Evolutionary conservation across 2,329 filamentous ascomycete genomes (phyloP).

Genomic region (Didymellaceae sp.): DNA sequence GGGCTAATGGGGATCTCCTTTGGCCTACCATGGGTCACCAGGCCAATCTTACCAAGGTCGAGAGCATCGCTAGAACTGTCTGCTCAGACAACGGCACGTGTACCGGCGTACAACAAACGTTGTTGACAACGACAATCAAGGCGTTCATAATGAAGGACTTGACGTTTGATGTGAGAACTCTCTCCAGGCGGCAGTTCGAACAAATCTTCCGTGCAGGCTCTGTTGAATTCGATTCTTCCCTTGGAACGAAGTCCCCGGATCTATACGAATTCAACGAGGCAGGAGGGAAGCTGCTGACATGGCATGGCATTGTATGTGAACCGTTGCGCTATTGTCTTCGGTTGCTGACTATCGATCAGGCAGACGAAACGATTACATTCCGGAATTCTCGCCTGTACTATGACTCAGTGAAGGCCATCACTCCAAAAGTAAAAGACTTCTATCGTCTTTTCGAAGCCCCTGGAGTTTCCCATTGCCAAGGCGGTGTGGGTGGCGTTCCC

Average conservation of each 20-base stretch:
- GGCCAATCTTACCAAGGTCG: conserved; percentile 13
- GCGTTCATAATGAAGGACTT: conserved; percentile 24
- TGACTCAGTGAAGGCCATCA: conserved; percentile 13
- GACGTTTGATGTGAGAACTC: conserved; percentile 1
- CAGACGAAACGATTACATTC: conserved; percentile 15
- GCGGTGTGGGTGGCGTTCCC: conserved; percentile 26
- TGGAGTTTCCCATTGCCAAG: conserved; percentile 30
- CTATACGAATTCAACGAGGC: conserved; percentile 23
- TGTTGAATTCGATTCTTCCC: conserved; percentile 21
- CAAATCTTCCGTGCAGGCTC: conserved; percentile 11
- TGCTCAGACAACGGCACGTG: conserved; percentile 20
- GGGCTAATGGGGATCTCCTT: conserved; percentile 21
- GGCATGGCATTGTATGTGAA: conserved; percentile 26
- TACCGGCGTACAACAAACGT: neutral
- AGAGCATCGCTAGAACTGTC: conserved; percentile 18
- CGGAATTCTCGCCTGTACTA: conserved; percentile 23
- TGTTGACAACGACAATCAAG: conserved; percentile 9
- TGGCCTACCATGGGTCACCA: conserved; percentile 22
- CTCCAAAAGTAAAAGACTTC: conserved; percentile 25
- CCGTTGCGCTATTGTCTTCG: too few relatives aligned
- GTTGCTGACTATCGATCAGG: conserved; percentile 2
- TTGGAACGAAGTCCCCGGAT: conserved; percentile 25
- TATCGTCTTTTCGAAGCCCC: conserved; percentile 34
- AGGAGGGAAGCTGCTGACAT: conserved; percentile 36
- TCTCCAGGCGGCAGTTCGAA: conserved; percentile 15